A percentile compares a stretch with the other conserved stretches of the same genome.
Conservation (phyloP, 352 stramenopile genomes). For the Pythium brachiatum region DNA sequence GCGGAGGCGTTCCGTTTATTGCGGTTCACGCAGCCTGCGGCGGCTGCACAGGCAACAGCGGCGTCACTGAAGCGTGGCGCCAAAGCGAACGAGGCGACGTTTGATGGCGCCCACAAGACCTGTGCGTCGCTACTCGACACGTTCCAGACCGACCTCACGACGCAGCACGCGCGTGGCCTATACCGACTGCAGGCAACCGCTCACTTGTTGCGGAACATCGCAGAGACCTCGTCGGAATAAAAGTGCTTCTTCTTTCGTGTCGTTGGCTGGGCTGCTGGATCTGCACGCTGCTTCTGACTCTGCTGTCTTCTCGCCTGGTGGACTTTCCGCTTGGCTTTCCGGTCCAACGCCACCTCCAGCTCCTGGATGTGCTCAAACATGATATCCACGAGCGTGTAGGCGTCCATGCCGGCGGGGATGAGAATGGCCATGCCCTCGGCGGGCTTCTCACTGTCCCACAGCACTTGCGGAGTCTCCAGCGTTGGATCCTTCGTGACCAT, state of each 20-base stretch:
- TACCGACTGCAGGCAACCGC: slow-evolving; percentile 9
- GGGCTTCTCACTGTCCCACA: slow-evolving; percentile 49
- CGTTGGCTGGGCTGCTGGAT: not conserved
- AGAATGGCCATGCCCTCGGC: slow-evolving; percentile 70
- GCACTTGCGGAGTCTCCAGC: slow-evolving; percentile 34
- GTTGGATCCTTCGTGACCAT: slow-evolving; percentile 49
- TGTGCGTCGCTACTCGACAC: slow-evolving; percentile 17
- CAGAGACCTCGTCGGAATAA: slow-evolving; percentile 50
- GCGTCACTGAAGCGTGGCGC: not conserved
- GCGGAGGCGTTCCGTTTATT: slow-evolving; percentile 47
- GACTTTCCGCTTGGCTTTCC: slow-evolving; percentile 25
- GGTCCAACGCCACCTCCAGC: slow-evolving; percentile 51
- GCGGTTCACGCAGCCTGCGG: slow-evolving; percentile 37
- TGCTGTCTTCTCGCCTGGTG: slow-evolving; percentile 19
- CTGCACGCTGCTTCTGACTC: not conserved
- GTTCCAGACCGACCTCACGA: slow-evolving; percentile 8
- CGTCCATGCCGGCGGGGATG: slow-evolving; percentile 61
- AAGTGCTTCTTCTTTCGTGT: slow-evolving; percentile 46
- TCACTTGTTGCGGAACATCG: slow-evolving; percentile 48
- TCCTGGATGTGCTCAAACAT: slow-evolving; percentile 63
- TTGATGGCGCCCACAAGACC: slow-evolving; percentile 16
- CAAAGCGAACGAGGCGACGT: not conserved
- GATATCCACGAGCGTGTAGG: slow-evolving; percentile 48
- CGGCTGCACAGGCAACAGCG: not conserved
- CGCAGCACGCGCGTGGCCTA: slow-evolving; percentile 1